phyloP scores from a whole-genome alignment of 768 basidiomycete species.

The Mycena pura region DNA sequence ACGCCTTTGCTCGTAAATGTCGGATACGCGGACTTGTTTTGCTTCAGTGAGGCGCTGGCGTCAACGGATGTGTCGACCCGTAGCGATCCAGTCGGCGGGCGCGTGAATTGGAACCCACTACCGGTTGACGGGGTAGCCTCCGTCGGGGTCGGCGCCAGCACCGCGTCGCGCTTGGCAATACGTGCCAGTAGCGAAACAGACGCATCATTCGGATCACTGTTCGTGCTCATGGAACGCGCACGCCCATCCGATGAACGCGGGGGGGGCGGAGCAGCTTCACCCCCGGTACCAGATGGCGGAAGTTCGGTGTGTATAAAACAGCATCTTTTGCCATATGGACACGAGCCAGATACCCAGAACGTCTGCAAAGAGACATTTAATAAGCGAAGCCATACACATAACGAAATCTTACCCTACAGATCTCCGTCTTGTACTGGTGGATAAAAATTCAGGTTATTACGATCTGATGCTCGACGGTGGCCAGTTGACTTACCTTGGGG shows the following conservation, averaged over 20 bases:
- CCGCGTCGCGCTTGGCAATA: constrained; percentile 63
- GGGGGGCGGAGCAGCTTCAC: constrained; percentile 60
- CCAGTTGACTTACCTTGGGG: constrained; percentile 70
- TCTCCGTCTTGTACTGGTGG: constrained; percentile 88
- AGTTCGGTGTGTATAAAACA: constrained; percentile 94
- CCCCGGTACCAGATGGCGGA: constrained; percentile 65
- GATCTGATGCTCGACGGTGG: constrained; percentile 11
- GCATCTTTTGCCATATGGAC: constrained; percentile 90
- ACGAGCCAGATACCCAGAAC: constrained; percentile 93
- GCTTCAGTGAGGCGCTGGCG: constrained; percentile 61
- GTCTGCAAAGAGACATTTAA: constrained; percentile 53
- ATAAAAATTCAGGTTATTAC: constrained; percentile 26
- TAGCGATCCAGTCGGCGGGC: constrained; percentile 73
- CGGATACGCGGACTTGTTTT: constrained; percentile 89
- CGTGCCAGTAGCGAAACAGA: constrained; percentile 78
- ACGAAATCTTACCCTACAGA: constrained; percentile 72
- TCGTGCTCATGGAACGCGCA: constrained; percentile 72
- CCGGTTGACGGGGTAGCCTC: constrained; percentile 52
- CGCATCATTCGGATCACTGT: constrained; percentile 81
- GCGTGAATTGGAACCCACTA: constrained; percentile 57
- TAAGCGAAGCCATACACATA: constrained; percentile 22
- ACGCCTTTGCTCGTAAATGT: constrained; percentile 67
- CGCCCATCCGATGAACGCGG: constrained; percentile 59
- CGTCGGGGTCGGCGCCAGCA: constrained; percentile 57
- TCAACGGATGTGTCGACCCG: constrained; percentile 78